These are phyloP conservation scores for Penicillium brevicompactum DNA, from an alignment of 2,329 filamentous ascomycete species.

Conservation along the genomic window DNA sequence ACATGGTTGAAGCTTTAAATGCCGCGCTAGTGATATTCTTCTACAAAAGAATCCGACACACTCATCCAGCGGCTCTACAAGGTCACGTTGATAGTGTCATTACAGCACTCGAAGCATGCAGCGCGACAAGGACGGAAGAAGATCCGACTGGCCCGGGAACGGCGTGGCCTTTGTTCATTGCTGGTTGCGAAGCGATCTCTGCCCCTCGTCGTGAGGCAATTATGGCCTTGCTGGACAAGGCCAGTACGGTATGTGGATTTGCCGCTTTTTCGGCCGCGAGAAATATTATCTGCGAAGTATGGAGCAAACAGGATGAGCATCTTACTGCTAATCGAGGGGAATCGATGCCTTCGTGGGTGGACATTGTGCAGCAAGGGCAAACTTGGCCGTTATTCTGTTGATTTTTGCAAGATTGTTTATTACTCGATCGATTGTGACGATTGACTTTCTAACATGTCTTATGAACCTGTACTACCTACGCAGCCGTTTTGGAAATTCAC, in stretches of 20 bases:
- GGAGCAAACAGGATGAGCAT: constrained; percentile 32
- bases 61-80: constrained; percentile 43
- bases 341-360: constrained; percentile 32
- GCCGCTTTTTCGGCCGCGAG: constrained; percentile 26
- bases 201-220: constrained; percentile 23
- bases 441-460: background rate
- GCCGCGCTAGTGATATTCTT: constrained; percentile 46
- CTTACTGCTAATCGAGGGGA: constrained; percentile 23
- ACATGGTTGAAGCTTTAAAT: constrained; percentile 45
- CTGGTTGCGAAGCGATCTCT: constrained; percentile 42
- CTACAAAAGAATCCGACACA: constrained; percentile 44
- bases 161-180: constrained; percentile 45
- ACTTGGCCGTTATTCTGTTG: constrained; percentile 34
- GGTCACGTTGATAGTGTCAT: constrained; percentile 41
- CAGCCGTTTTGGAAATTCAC: background rate
- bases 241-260: constrained; percentile 26
- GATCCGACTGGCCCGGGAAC: constrained; percentile 27
- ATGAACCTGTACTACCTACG: background rate
- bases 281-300: constrained; percentile 32
- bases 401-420: background rate
- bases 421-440: too few relatives aligned
- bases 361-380: constrained; percentile 25
- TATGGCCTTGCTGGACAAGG: constrained; percentile 27
- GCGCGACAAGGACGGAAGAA: constrained; percentile 22
- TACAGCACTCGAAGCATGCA: constrained; percentile 33